Base-by-base conservation (phyloP, 2,329 filamentous ascomycete species). In the Colletotrichum lentis region DNA sequence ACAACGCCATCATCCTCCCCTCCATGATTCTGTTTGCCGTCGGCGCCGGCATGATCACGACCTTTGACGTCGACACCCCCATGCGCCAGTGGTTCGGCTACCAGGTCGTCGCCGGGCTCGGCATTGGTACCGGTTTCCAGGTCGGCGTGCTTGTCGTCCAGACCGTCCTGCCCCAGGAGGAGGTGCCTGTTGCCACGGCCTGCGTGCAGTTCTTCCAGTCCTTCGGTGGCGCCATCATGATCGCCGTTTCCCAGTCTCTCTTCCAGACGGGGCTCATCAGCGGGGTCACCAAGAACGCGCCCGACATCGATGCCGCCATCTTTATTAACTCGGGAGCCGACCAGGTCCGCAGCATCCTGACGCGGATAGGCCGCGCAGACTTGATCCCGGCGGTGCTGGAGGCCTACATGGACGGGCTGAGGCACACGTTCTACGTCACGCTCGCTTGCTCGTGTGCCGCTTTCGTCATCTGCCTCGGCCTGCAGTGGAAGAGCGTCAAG, bases 171-270 rank as follows among this genome's bases (percentile, higher is more conserved):
- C 74, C 81, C 0, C 78, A 82, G 39, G 78, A 81, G 2, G 82
- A 84, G 65, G 79, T 86, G 18, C 82, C 85, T 1, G 79, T 85
- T 1, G 85, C 78, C 35, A 85, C 82, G 5, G 83, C 84, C 6
- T 83, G 79, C 58, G 80, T 86, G 1, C 81, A 84, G 43, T 90
- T 92, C 77, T 88, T 87, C 78, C 88, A 91, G 73, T 83, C 83
- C 1, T 81, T 92, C 3, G 89, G 89, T 47, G 89, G 89, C 3
- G 88, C 90, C 2, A 77, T 92, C 27, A 86, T 87, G 71, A 85
- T 92, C 55, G 85, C 86, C 6, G 86, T 91, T 11, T 86, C 86
- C 0, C 88, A 92, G 75, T 87, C 88, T 22, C 83, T 91, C 53
- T 91, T 92, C 79, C 85, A 87, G 70, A 91, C 91, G 73, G 86